Base-by-base conservation (phyloP, 768 basidiomycete species). In the Termitomyces sp. region DNA sequence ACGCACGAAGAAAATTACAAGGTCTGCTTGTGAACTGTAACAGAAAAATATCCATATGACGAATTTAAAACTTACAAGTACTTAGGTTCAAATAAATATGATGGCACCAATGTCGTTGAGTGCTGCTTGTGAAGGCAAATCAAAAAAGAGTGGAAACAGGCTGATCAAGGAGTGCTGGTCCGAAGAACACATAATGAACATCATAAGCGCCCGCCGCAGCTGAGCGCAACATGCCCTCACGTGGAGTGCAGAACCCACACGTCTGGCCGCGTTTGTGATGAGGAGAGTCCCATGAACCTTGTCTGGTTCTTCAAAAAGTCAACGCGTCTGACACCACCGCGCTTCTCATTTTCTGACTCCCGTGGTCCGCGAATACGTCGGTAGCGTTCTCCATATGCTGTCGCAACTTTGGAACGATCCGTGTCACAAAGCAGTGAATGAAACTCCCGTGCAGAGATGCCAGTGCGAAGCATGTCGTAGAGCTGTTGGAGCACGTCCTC, bases 281-380 rank as follows among this genome's bases (percentile, higher is more conserved):
- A 26, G 0, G 75, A 73, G 28, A 83, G 63, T 14, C 80, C 80
- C 64, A 73, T 66, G 71, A 83, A 82, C 36, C 64, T 68, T 1
- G 71, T 76, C 9, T 66, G 69, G 7, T 74, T 77, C 65, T 77
- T 72, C 53, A 87, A 69, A 64, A 85, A 85, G 66, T 87, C 85
- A 4, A 86, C 76, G 55, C 84, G 73, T 63, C 80, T 83, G 59
- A 86, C 72, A 0, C 82, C 83, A 53, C 75, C 74, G 4, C 65
- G 68, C 62, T 78, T 77, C 72, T 85, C 83, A 42, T 73, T 72
- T 22, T 73, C 74, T 40, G 74, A 73, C 0, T 65, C 70, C 33
- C 65, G 66, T 5, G 68, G 61, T 24, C 71, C 72, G 0, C 65
- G 61, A 13, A 75, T 71, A 8, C 76, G 70, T 9, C 72, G 58